Evolutionary conservation across 225 moss, liverwort and hornwort species (phyloP), one percentile per base, ranked within the genome.

Genomic region (Pleurozium schreberi): DNA sequence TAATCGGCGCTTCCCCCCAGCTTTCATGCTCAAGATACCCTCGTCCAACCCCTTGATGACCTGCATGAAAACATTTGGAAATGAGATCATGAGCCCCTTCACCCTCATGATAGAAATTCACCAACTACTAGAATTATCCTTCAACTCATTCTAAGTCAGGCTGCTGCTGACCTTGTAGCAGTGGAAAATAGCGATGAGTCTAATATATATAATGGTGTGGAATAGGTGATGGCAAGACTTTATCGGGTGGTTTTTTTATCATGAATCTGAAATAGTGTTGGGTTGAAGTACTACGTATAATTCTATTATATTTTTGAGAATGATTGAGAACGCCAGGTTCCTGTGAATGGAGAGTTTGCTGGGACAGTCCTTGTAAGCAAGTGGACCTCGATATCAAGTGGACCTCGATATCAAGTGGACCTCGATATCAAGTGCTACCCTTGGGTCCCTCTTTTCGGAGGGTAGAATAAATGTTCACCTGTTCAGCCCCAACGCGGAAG

Each of bases 401-500:
- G n/a, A n/a, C n/a, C n/a, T n/a, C n/a, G n/a, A n/a, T n/a, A n/a
- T n/a, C 26, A 34, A 66, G 33, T 57, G 57, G 33, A 87, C 43
- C 79, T n/a, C 34, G 43, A 43, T 57, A 66, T 23, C 42, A 40
- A 78, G 57, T 79, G 63, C 63, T 52, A 50, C 30, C 30, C 15
- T 75, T 28, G 62, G 10, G 38, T 66, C 26, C 26, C 43, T 47
- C 40, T 26, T 25, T 68, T 36, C 18, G 30, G 55, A 34, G 71
- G 13, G 28, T 27, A 79, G 13, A 68, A 84, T 43, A 61, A 4
- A 28, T 22, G 43, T 31, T 61, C 89, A 98, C 96, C 95, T 98
- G 97, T 86, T 81, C 92, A 59, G 93, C 50, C 73, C 97, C 95
- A 75, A 96, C 95, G 86, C 94, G 92, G 81, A 97, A 95, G 75